Evolutionary conservation across 345 rosid genomes (phyloP).

Genomic region (Pugionium cornutum): DNA sequence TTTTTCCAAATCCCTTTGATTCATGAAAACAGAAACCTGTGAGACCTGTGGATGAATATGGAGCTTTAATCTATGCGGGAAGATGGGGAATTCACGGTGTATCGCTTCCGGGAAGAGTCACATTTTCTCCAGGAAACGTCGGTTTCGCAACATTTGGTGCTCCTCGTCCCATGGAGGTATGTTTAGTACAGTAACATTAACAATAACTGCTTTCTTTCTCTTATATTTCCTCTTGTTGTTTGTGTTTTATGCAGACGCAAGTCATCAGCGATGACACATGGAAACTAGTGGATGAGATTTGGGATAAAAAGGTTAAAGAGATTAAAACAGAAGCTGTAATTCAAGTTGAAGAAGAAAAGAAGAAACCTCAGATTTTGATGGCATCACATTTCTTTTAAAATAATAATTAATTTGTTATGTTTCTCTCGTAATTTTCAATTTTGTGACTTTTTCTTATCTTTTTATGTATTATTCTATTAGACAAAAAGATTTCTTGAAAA

Average conservation of each 20-base stretch:
- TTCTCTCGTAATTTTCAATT: neutral
- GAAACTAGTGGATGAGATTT: slow-evolving; percentile 78
- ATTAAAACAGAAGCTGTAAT: slow-evolving; percentile 61
- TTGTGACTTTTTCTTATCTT: neutral
- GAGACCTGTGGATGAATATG: slow-evolving; percentile 76
- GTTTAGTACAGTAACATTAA: slow-evolving; percentile 18
- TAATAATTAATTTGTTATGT: slow-evolving; percentile 18
- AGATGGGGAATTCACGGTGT: slow-evolving; percentile 93
- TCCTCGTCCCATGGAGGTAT: slow-evolving; percentile 84
- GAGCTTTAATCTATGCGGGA: slow-evolving; percentile 86
- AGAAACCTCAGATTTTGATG: slow-evolving; percentile 81
- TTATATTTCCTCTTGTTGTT: neutral
- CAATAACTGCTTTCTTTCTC: neutral
- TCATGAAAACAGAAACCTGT: slow-evolving; percentile 57
- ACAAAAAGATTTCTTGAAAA: neutral
- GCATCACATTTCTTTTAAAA: slow-evolving; percentile 79
- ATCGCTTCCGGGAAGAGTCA: slow-evolving; percentile 85
- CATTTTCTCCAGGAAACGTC: slow-evolving; percentile 94
- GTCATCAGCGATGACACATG: slow-evolving; percentile 74
- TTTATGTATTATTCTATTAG: neutral
- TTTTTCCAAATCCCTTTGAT: neutral
- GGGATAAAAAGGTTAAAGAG: slow-evolving; percentile 76
- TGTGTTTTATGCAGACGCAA: slow-evolving; percentile 62
- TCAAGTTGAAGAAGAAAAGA: slow-evolving; percentile 66
- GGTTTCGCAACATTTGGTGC: slow-evolving; percentile 95